Evolutionary conservation across 2,329 filamentous ascomycete species (phyloP).

Genomic region (Arthrobotrys iridis): DNA sequence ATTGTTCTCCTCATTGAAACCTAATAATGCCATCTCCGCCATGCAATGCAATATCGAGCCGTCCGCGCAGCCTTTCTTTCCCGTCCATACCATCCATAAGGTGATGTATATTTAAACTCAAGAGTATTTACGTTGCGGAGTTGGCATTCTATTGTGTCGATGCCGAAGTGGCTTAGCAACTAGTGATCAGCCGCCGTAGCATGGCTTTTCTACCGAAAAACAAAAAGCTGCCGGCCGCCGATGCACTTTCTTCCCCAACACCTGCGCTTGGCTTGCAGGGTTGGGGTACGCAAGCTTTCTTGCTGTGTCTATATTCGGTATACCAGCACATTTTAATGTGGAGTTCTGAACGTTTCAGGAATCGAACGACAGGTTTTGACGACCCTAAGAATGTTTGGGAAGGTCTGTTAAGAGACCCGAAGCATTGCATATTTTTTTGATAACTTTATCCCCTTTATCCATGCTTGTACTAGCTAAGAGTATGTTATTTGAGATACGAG

Average conservation of each 20-base stretch:
- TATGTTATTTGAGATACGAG: background rate
- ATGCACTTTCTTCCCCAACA: background rate
- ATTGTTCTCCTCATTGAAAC: background rate
- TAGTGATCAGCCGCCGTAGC: background rate
- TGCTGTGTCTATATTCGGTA: conserved; percentile 7
- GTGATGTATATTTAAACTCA: conserved; percentile 10
- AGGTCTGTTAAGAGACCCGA: background rate
- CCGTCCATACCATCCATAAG: background rate
- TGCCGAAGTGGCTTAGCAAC: conserved; percentile 2
- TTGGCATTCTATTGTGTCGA: background rate
- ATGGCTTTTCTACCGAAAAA: conserved; percentile 4
- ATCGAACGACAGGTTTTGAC: background rate
- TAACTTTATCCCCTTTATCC: background rate
- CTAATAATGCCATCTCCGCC: too few relatives aligned
- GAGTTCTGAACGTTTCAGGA: conserved; percentile 4
- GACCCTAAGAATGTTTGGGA: background rate
- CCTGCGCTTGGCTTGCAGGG: conserved; percentile 6
- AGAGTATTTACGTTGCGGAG: background rate
- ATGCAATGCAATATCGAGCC: background rate
- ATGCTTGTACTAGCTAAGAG: background rate
- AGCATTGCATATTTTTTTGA: background rate
- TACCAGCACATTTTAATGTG: conserved; percentile 1
- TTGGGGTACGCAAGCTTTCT: conserved; percentile 5
- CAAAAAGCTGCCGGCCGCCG: background rate
- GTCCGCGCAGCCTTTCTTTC: background rate